phyloP scores from a whole-genome alignment of 2,329 filamentous ascomycete species.

The Graphium sp. region DNA sequence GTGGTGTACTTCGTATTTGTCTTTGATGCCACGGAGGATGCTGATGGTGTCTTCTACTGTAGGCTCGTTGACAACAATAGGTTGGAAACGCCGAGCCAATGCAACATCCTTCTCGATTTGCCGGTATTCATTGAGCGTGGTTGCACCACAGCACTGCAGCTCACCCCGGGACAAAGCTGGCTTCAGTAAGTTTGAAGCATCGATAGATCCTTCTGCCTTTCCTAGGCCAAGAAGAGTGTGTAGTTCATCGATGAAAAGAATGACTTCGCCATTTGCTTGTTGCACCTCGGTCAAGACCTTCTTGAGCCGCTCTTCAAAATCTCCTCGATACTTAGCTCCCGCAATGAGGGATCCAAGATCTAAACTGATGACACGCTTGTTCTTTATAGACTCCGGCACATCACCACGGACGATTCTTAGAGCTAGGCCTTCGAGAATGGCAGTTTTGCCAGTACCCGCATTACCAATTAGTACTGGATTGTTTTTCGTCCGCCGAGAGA shows the following conservation, averaged over 20 bases:
- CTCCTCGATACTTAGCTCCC: slow-evolving; percentile 85
- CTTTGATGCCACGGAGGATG: slow-evolving; percentile 90
- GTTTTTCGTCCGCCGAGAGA: slow-evolving; percentile 88
- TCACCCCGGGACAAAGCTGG: slow-evolving; percentile 86
- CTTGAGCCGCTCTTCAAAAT: slow-evolving; percentile 91
- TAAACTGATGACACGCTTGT: slow-evolving; percentile 75
- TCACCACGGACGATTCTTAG: slow-evolving; percentile 82
- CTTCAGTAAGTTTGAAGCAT: slow-evolving; percentile 89
- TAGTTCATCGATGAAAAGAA: slow-evolving; percentile 89
- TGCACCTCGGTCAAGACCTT: slow-evolving; percentile 82
- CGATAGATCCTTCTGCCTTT: slow-evolving; percentile 90
- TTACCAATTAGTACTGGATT: slow-evolving; percentile 89
- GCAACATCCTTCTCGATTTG: slow-evolving; percentile 93
- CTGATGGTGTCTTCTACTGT: slow-evolving; percentile 85
- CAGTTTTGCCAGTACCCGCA: slow-evolving; percentile 86
- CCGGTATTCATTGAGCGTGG: slow-evolving; percentile 82
- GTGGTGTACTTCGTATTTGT: slow-evolving; percentile 94
- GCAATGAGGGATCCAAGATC: slow-evolving; percentile 89
- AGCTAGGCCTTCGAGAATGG: slow-evolving; percentile 78
- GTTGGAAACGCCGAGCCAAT: slow-evolving; percentile 81
- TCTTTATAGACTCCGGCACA: slow-evolving; percentile 89
- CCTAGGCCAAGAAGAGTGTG: slow-evolving; percentile 84
- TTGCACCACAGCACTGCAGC: slow-evolving; percentile 88
- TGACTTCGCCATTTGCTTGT: slow-evolving; percentile 74
- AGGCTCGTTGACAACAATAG: slow-evolving; percentile 85